Percentiles rank a stretch among this genome's conserved stretches.
These are phyloP conservation scores for Mycosphaerella sp. DNA, from an alignment of 2,329 filamentous ascomycete genomes.

Conservation along the genomic window DNA sequence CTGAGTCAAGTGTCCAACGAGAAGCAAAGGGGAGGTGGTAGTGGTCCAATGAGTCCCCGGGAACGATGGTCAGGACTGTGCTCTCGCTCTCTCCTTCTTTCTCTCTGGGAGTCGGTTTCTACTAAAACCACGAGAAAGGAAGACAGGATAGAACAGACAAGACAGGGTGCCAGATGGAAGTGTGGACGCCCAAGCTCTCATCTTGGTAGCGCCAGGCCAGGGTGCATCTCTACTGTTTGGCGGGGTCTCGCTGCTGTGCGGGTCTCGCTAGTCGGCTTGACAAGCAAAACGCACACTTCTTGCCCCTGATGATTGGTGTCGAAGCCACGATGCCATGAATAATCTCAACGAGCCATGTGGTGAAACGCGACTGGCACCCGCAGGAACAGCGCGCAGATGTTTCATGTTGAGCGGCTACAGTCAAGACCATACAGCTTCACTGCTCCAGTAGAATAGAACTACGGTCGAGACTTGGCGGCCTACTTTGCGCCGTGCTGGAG, in stretches of 20 bases:
- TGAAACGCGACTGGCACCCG: conserved; percentile 6
- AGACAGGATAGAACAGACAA: background rate
- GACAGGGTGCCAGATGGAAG: background rate
- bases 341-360: conserved; percentile 7
- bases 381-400: conserved; percentile 5
- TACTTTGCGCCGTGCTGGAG: background rate
- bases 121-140: background rate
- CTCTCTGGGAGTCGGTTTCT: background rate
- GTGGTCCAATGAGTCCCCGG: background rate
- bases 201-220: conserved; percentile 5
- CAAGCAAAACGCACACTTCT: conserved; percentile 4
- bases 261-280: conserved; percentile 1
- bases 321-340: background rate
- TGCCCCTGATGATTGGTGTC: background rate
- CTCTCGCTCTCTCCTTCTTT: too few species aligned
- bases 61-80: background rate
- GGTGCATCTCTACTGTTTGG: conserved; percentile 8
- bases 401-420: conserved; percentile 13
- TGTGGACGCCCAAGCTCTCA: background rate
- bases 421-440: background rate
- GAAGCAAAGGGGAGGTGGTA: background rate
- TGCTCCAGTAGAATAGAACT: too few species aligned
- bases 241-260: conserved; percentile 7
- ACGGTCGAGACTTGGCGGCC: conserved; percentile 3
- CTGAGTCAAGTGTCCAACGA: conserved; percentile 6